Percentiles rank a stretch among this genome's conserved stretches.
Conservation (phyloP, 2,329 filamentous ascomycete species). For the Penicillium sp. region DNA sequence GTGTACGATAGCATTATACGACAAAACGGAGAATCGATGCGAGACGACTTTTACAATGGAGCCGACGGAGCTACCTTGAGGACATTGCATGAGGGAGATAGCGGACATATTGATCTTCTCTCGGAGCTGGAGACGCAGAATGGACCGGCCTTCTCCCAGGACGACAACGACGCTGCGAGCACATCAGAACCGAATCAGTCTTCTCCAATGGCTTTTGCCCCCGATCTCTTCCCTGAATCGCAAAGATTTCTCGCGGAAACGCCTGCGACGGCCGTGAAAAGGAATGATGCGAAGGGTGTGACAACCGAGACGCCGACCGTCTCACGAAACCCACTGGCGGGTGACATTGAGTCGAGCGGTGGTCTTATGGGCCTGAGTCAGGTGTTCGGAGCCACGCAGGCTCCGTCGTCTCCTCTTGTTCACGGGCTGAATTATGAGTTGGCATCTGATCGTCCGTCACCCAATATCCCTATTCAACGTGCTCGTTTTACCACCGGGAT, state of each 20-base stretch:
- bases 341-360: conserved; percentile 37
- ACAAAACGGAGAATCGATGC: conserved; percentile 36
- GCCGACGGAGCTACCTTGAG: conserved; percentile 38
- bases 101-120: conserved; percentile 47
- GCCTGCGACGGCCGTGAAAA: conserved; percentile 42
- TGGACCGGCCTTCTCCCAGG: conserved; percentile 45
- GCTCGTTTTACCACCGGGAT: conserved; percentile 35
- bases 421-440: conserved; percentile 39
- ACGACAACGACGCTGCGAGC: conserved; percentile 47
- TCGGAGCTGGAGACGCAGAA: conserved; percentile 37
- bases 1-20: conserved; percentile 44
- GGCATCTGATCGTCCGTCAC: conserved; percentile 51
- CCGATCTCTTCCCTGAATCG: conserved; percentile 49
- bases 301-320: conserved; percentile 41
- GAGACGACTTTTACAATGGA: conserved; percentile 24
- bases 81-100: conserved; percentile 45
- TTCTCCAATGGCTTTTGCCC: conserved; percentile 40
- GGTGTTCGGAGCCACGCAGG: conserved; percentile 52
- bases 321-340: conserved; percentile 46
- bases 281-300: conserved; percentile 29
- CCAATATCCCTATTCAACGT: conserved; percentile 48
- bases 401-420: conserved; percentile 48
- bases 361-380: conserved; percentile 50
- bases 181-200: conserved; percentile 37
- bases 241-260: conserved; percentile 49